Percentiles rank a stretch among this genome's conserved stretches.
phyloP scores from a whole-genome alignment of 2,329 filamentous ascomycete genomes.

The Sphaerulina vaccinii region DNA sequence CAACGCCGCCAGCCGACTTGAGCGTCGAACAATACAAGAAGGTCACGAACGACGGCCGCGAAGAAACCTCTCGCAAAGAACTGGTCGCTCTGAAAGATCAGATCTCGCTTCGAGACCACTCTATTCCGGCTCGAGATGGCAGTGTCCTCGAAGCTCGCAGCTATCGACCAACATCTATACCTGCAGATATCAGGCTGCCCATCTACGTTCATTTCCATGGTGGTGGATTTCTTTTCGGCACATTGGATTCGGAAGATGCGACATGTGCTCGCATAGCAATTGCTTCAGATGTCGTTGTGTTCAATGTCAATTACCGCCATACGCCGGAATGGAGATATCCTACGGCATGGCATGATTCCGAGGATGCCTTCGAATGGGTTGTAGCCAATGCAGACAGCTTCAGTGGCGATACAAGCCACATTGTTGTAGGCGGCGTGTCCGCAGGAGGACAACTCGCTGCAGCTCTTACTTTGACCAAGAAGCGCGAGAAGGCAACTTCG shows the following conservation, averaged over 20 bases:
- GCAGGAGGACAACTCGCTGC: slow-evolving; percentile 49
- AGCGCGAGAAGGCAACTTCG: slow-evolving; percentile 30
- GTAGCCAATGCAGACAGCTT: slow-evolving; percentile 44
- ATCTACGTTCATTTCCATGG: slow-evolving; percentile 53
- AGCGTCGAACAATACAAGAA: slow-evolving; percentile 20
- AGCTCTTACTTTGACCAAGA: slow-evolving; percentile 44
- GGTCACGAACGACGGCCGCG: slow-evolving; percentile 17
- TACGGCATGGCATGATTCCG: slow-evolving; percentile 53
- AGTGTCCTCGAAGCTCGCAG: slow-evolving; percentile 46
- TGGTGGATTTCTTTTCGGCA: slow-evolving; percentile 59
- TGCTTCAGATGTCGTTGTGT: slow-evolving; percentile 45
- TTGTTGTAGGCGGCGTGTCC: slow-evolving; percentile 52
- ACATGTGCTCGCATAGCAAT: slow-evolving; percentile 51
- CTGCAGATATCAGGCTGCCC: slow-evolving; percentile 44
- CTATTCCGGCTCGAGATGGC: slow-evolving; percentile 48
- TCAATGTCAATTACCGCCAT: slow-evolving; percentile 61
- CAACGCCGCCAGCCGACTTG: slow-evolving; percentile 10
- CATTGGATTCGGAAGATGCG: slow-evolving; percentile 53
- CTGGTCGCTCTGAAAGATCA: slow-evolving; percentile 14
- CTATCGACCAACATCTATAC: slow-evolving; percentile 44
- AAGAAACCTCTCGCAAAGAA: slow-evolving; percentile 13
- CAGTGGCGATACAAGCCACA: slow-evolving; percentile 40
- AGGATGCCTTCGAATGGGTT: slow-evolving; percentile 57
- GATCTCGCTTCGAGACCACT: slow-evolving; percentile 17
- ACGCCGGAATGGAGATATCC: slow-evolving; percentile 56